Base-by-base conservation (phyloP, 345 rosid species). In the Syzygium oleosum region DNA sequence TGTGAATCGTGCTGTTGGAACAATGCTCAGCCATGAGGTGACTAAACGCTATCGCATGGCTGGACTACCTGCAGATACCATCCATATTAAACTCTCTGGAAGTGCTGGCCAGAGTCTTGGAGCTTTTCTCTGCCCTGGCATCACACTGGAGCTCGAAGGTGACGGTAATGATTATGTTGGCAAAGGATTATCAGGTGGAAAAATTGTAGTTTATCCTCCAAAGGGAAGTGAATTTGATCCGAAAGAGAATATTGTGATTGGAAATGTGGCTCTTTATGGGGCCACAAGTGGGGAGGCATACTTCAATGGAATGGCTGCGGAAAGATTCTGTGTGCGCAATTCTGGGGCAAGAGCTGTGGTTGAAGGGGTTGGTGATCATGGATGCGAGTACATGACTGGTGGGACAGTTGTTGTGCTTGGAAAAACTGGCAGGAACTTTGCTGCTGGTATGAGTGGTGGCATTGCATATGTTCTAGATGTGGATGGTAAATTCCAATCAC, bases 361-460 rank as follows among this genome's bases (percentile, higher is more conserved):
- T 11, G 99, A 98, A 94, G 99, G 99, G 86, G 96, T 98, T 88
- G 99, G 99, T 90, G 99, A 98, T 91, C 99, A 98, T 89, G 99
- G 99, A 53, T 98, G 99, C 23, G 99, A 98, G 91, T 98, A 98
- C 92, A 98, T 98, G 99, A 98, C 99, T 23, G 99, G 99, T 54
- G 99, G 99, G 51, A 98, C 94, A 9, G 98, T 98, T 7, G 98
- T 95, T 86, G 98, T 98, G 85, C 98, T 98, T 27, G 99, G 99
- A 52, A 97, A 95, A 91, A 97, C 99, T 41, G 99, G 99, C 78
- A 95, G 99, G 92, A 98, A 98, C 90, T 98, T 98, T 89, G 99
- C 99, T 88, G 99, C 99, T 19, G 99, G 99, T 85, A 98, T 98
- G 99, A 98, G 99, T 91, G 99, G 99, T 49, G 99, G 99, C 89